Conservation (phyloP, 2,329 filamentous ascomycete species). For the Mycosphaerella sp. region DNA sequence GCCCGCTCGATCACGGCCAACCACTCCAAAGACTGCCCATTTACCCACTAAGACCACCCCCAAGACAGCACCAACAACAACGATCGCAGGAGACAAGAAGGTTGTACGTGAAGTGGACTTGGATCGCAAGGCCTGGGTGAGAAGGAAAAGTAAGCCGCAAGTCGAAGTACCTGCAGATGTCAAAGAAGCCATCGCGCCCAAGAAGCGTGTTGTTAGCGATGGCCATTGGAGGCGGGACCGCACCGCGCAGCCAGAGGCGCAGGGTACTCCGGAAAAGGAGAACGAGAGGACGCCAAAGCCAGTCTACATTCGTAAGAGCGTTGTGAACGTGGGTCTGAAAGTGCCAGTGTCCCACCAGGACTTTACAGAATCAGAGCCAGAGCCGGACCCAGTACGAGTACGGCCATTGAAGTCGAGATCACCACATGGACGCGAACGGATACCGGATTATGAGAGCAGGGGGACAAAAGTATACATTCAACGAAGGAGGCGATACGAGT, state of each 20-base stretch:
- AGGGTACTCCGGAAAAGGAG: conserved; percentile 20
- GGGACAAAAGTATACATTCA: conserved; percentile 33
- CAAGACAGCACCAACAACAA: conserved; percentile 3
- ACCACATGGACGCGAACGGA: conserved; percentile 19
- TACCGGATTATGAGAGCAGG: conserved; percentile 29
- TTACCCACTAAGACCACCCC: conserved; percentile 6
- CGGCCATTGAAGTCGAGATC: conserved; percentile 24
- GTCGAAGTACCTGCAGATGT: conserved; percentile 41
- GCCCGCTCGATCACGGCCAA: conserved; percentile 1
- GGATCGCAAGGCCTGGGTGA: conserved; percentile 33
- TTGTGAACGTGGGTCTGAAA: conserved; percentile 31
- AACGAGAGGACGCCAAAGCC: conserved; percentile 27
- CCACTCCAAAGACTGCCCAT: conserved; percentile 4
- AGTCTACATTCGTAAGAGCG: conserved; percentile 26
- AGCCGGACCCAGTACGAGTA: conserved; percentile 20
- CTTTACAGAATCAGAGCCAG: conserved; percentile 26
- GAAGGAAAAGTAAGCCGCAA: conserved; percentile 31
- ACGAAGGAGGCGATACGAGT: conserved; percentile 23
- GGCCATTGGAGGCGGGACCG: conserved; percentile 62
- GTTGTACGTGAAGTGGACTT: conserved; percentile 29
- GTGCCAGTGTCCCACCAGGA: conserved; percentile 30
- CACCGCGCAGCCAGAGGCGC: conserved; percentile 15
- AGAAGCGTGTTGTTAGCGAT: conserved; percentile 89
- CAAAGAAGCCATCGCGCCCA: conserved; percentile 58
- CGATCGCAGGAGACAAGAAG: conserved; percentile 16